These are phyloP conservation scores for Monosporozyma solicola DNA, from an alignment of 805 yeast species.

Conservation along the genomic window DNA sequence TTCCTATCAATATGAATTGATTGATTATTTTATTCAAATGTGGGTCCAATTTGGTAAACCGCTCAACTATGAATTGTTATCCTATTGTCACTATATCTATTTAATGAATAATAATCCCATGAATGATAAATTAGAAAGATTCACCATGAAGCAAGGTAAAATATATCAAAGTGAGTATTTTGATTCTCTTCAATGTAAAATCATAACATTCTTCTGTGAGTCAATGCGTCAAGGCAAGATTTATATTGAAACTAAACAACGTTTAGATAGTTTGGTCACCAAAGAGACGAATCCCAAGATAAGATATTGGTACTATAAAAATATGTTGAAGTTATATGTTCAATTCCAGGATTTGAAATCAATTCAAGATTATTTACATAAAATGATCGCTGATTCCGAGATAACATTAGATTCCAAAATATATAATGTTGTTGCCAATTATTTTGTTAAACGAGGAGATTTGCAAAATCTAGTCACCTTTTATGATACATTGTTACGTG, in stretches of 20 bases:
- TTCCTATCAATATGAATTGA: conserved; percentile 12
- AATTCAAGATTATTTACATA: neutral
- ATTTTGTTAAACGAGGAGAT: conserved; percentile 18
- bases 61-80: neutral
- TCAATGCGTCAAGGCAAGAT: conserved; percentile 1
- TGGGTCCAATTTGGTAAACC: conserved; percentile 12
- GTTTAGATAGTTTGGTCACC: neutral
- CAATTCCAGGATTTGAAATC: neutral
- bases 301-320: neutral
- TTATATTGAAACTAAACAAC: conserved; percentile 4
- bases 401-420: conserved; percentile 10
- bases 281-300: neutral
- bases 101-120: conserved; percentile 7
- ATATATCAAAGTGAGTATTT: conserved; percentile 12
- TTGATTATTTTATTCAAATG: conserved; percentile 15
- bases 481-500: conserved; percentile 2
- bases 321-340: neutral
- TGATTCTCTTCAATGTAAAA: conserved; percentile 8
- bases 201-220: conserved; percentile 13
- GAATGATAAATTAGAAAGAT: conserved; percentile 6
- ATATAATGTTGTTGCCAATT: conserved; percentile 13
- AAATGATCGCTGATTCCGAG: conserved; percentile 9
- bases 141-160: conserved; percentile 9
- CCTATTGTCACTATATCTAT: conserved; percentile 18
- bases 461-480: conserved; percentile 1